Evolutionary conservation across 2,329 filamentous ascomycete species (phyloP), one percentile per base, ranked within the genome.

Genomic region (Capronia americana): DNA sequence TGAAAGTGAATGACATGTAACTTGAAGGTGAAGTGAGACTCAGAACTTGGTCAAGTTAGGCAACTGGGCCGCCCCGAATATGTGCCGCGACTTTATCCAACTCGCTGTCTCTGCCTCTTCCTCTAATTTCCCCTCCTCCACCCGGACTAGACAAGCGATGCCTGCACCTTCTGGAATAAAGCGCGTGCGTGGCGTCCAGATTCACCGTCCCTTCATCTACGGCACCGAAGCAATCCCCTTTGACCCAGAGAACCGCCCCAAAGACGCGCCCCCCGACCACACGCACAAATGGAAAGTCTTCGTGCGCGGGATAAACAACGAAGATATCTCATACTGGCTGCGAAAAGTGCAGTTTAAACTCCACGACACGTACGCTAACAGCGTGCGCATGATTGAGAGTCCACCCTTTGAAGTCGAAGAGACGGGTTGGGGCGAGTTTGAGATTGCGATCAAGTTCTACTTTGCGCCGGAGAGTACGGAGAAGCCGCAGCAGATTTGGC

Each of bases 301-400:
- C 78, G 92, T 99, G 65, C 91, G 91, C 76, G 92, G 93, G 55
- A 85, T 97, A 61, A 92, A 96, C 74, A 92, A 92, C 77, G 91
- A 92, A 67, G 92, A 97, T 76, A 90, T 98, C 71, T 93, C 92
- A 30, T 95, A 96, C 79, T 99, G 95, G 93, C 85, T 98, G 71
- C 92, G 94, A 65, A 94, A 96, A 74, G 94, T 99, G 0, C 93
- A 97, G 78, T 99, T 99, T 82, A 98, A 98, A 79, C 87, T 99
- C 17, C 94, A 97, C 83, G 93, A 98, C 79, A 97, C 94, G 10
- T 98, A 97, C 77, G 89, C 92, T 30, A 96, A 97, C 78, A 91
- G 91, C 64, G 86, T 95, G 24, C 90, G 95, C 73, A 96, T 90
- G 77, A 84, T 95, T 74, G 93, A 97, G 74, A 87, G 87, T 67